A percentile compares a stretch with the other conserved stretches of the same genome.
phyloP scores from a whole-genome alignment of 2,329 filamentous ascomycete genomes.

The Colletotrichum chlorophyti region DNA sequence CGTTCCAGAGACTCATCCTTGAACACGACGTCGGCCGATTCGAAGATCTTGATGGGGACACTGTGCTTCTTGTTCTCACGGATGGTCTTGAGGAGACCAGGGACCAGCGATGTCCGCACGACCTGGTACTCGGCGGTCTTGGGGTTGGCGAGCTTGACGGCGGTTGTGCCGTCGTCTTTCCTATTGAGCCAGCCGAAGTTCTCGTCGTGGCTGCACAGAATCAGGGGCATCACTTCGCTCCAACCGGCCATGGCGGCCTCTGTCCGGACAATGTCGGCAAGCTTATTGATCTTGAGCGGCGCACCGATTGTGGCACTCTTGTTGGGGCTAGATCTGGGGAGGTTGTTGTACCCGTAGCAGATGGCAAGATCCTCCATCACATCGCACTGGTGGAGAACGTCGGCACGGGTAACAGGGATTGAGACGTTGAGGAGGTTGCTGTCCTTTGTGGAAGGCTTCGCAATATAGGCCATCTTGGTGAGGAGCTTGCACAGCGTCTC shows the following conservation, averaged over 20 bases:
- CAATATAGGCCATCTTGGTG: slow-evolving; percentile 87
- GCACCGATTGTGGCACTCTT: slow-evolving; percentile 87
- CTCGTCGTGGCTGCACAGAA: slow-evolving; percentile 96
- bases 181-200: slow-evolving; percentile 97
- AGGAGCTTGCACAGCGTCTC: slow-evolving; percentile 81
- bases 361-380: slow-evolving; percentile 99
- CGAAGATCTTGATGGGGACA: slow-evolving; percentile 91
- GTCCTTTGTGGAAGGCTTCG: slow-evolving; percentile 74
- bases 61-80: slow-evolving; percentile 90
- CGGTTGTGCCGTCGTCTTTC: slow-evolving; percentile 82
- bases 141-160: slow-evolving; percentile 86
- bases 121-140: slow-evolving; percentile 95
- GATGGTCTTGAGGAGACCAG: slow-evolving; percentile 90
- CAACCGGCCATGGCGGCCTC: slow-evolving; percentile 95
- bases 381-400: slow-evolving; percentile 95
- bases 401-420: slow-evolving; percentile 88
- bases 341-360: slow-evolving; percentile 96
- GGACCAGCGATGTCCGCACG: slow-evolving; percentile 84
- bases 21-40: slow-evolving; percentile 89
- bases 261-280: slow-evolving; percentile 86
- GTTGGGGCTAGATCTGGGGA: slow-evolving; percentile 85
- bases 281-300: slow-evolving; percentile 91
- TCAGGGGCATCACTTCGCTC: slow-evolving; percentile 95
- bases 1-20: slow-evolving; percentile 85
- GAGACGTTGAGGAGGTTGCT: slow-evolving; percentile 79